Conservation (phyloP, 108 stramenopile species). For the Conticribra weissflogii region DNA sequence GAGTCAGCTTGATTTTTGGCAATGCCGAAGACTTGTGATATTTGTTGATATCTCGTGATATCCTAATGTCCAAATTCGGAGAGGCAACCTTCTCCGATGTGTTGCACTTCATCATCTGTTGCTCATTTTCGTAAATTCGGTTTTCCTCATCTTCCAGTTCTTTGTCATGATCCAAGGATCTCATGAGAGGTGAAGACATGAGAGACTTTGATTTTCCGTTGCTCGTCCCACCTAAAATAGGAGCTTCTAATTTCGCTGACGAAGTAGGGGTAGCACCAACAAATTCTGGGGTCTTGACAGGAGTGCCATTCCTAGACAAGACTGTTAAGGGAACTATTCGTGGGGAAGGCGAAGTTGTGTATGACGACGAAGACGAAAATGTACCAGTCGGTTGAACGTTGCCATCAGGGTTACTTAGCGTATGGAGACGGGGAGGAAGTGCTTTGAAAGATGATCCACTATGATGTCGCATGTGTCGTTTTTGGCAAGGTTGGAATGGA, state of each 20-base stretch:
- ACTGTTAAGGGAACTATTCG: conserved; percentile 33
- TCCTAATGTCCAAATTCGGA: not conserved
- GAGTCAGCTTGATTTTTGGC: conserved; percentile 32
- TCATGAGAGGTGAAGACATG: conserved; percentile 24
- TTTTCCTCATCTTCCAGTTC: not conserved
- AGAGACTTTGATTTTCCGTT: not conserved
- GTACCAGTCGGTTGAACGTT: not conserved
- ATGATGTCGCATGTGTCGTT: conserved; percentile 4
- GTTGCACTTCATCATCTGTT: not conserved
- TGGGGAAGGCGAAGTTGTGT: conserved; percentile 13
- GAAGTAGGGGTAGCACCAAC: not conserved
- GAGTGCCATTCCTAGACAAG: conserved; percentile 42
- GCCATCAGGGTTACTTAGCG: not conserved
- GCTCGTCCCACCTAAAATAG: not conserved
- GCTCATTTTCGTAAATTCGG: not conserved
- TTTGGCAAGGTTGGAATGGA: not conserved
- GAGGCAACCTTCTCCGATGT: not conserved
- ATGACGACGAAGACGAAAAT: conserved; percentile 15
- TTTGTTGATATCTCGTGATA: not conserved
- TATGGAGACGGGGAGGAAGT: conserved; percentile 6
- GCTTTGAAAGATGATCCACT: conserved; percentile 5
- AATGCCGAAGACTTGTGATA: not conserved
- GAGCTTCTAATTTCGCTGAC: not conserved
- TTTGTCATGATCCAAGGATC: conserved; percentile 20
- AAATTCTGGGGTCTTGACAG: not conserved